phyloP scores from a whole-genome alignment of 179 eudicot species.

The Drosera spatulata region DNA sequence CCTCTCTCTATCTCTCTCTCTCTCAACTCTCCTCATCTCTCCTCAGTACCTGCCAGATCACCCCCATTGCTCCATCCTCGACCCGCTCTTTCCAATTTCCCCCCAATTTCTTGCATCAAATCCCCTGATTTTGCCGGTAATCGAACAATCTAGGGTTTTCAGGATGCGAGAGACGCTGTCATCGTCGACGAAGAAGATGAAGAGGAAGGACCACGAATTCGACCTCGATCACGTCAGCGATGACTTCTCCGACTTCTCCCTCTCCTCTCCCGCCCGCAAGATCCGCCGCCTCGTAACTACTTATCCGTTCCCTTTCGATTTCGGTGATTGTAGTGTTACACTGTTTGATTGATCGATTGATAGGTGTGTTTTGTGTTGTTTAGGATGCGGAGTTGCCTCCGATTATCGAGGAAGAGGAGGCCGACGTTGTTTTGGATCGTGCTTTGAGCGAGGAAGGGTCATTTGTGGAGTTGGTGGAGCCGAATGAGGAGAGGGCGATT shows the following conservation, averaged over 20 bases:
- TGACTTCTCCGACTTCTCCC: constrained; percentile 65
- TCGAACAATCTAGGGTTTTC: too few relatives aligned
- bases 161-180: too few relatives aligned
- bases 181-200: constrained; percentile 18
- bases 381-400: constrained; percentile 70
- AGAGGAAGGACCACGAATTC: constrained; percentile 28
- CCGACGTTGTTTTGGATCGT: constrained; percentile 14
- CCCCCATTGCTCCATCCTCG: too few relatives aligned
- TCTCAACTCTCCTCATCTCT: too few relatives aligned
- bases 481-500: constrained; percentile 65
- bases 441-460: constrained; percentile 12
- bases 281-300: constrained; percentile 67
- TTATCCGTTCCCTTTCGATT: background rate
- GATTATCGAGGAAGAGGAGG: constrained; percentile 49
- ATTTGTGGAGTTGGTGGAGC: constrained; percentile 6
- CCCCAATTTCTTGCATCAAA: too few relatives aligned
- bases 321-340: background rate
- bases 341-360: background rate
- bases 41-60: too few relatives aligned
- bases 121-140: too few relatives aligned
- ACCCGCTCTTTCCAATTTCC: too few relatives aligned
- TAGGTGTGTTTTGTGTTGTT: background rate
- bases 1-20: too few relatives aligned
- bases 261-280: constrained; percentile 67
- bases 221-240: constrained; percentile 41